Percentiles rank a stretch among this genome's conserved stretches.
phyloP scores from a whole-genome alignment of 2,329 filamentous ascomycete species.

The Purpureocillium takamizusanense region DNA sequence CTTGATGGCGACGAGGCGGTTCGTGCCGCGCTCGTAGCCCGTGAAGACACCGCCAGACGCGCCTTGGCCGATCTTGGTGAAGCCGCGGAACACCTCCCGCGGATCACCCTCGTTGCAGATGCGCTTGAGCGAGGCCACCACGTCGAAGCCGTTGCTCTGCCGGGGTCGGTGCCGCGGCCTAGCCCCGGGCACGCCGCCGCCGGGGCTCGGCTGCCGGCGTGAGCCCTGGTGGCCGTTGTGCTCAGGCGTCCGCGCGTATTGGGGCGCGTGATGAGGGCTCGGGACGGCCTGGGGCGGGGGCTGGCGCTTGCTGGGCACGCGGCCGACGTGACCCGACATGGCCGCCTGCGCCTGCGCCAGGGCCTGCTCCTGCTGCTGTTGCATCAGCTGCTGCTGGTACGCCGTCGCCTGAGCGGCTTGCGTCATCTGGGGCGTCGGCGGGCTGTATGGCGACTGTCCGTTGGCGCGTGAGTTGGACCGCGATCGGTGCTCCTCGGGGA shows the following conservation, averaged over 20 bases:
- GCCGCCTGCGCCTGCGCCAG: constrained; percentile 72
- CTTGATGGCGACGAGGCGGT: constrained; percentile 92
- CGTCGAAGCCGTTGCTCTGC: constrained; percentile 73
- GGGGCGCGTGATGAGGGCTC: constrained; percentile 13
- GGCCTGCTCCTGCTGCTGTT: constrained; percentile 82
- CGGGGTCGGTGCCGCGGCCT: constrained; percentile 70
- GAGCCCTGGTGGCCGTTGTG: constrained; percentile 21
- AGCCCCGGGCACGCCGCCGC: constrained; percentile 36
- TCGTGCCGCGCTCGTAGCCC: constrained; percentile 74
- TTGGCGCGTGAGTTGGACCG: constrained; percentile 59
- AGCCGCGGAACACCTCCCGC: constrained; percentile 72
- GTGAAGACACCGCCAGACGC: constrained; percentile 94
- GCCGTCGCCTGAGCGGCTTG: constrained; percentile 31
- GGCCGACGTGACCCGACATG: constrained; percentile 61
- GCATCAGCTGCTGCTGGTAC: constrained; percentile 55
- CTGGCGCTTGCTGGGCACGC: constrained; percentile 66
- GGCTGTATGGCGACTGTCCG: constrained; percentile 40
- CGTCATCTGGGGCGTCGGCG: constrained; percentile 28
- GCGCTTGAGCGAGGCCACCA: constrained; percentile 71
- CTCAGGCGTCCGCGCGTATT: constrained; percentile 19
- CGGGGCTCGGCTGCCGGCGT: constrained; percentile 24
- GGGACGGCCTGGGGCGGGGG: constrained; percentile 19
- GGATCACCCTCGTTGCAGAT: constrained; percentile 91
- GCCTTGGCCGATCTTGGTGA: constrained; percentile 95
- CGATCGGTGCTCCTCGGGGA: constrained; percentile 58